Evolutionary conservation across 2,329 filamentous ascomycete species (phyloP).

Genomic region (Alternaria gaisen): DNA sequence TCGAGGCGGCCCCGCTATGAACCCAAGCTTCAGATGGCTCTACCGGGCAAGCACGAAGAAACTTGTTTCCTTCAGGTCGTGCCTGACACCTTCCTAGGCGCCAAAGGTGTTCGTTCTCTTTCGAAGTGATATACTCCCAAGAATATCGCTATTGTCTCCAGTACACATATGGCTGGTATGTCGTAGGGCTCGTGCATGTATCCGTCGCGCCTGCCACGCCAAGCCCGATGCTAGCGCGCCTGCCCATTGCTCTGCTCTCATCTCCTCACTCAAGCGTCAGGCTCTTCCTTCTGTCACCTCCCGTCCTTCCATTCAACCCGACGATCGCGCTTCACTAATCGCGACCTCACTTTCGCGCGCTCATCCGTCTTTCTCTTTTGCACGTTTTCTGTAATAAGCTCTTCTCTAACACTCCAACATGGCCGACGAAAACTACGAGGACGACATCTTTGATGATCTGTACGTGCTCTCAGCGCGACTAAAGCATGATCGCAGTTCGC

Average conservation of each 20-base stretch:
- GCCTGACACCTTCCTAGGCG: neutral
- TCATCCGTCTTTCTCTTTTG: neutral
- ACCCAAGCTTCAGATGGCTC: slow-evolving; percentile 20
- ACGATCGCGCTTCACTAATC: neutral
- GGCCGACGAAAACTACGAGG: slow-evolving; percentile 87
- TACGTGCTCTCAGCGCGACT: slow-evolving; percentile 60
- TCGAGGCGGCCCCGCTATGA: slow-evolving; percentile 26
- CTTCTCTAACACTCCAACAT: slow-evolving; percentile 55
- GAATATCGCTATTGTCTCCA: neutral
- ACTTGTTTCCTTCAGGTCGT: neutral
- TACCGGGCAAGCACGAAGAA: slow-evolving; percentile 9
- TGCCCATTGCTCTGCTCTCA: slow-evolving; percentile 23
- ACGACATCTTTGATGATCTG: slow-evolving; percentile 96
- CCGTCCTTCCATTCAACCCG: neutral
- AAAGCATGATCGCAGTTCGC: neutral
- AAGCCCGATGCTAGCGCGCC: slow-evolving; percentile 29
- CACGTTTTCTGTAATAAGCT: neutral
- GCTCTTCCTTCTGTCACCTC: slow-evolving; percentile 31
- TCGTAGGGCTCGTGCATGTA: slow-evolving; percentile 11
- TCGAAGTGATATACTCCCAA: neutral
- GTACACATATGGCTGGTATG: neutral
- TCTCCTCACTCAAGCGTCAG: slow-evolving; percentile 36
- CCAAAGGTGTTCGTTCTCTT: neutral
- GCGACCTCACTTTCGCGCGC: neutral
- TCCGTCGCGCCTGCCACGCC: slow-evolving; percentile 26